A percentile compares a stretch with the other conserved stretches of the same genome.
Evolutionary conservation across 2,329 filamentous ascomycete genomes (phyloP).

Genomic region (Penicillium sclerotigenum): DNA sequence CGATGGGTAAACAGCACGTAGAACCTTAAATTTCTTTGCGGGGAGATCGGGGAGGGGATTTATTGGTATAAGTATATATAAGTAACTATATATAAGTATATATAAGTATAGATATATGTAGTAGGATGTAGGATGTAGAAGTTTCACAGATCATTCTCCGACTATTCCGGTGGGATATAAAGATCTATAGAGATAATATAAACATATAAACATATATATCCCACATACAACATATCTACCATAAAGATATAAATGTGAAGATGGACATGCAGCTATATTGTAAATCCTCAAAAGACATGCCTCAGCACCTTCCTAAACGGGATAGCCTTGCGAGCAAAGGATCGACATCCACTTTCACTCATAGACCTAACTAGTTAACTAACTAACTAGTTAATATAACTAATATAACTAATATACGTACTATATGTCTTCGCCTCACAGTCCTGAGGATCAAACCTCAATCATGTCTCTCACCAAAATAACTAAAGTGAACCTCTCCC

Average conservation of each 20-base stretch:
- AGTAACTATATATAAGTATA: too few relatives aligned
- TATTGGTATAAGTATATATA: neutral
- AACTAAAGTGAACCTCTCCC: constrained; percentile 24
- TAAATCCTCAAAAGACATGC: neutral
- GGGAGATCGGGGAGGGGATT: neutral
- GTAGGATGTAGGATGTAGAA: neutral
- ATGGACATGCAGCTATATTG: neutral
- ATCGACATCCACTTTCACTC: neutral
- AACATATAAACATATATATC: neutral
- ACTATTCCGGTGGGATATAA: neutral
- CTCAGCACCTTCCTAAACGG: constrained; percentile 7
- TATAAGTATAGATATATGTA: neutral
- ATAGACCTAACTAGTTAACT: too few relatives aligned
- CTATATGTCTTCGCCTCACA: neutral
- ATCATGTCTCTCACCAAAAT: constrained; percentile 19
- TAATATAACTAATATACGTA: too few relatives aligned
- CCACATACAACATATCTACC: too few relatives aligned
- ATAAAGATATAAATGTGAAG: neutral
- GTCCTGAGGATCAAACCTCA: neutral
- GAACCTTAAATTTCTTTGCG: neutral
- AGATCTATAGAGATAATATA: neutral
- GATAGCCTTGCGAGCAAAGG: constrained; percentile 23
- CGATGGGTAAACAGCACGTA: neutral
- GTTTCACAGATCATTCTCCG: neutral
- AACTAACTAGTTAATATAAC: too few relatives aligned